Conservation (phyloP, 306 rosid species). For the Fragaria ananassa region DNA sequence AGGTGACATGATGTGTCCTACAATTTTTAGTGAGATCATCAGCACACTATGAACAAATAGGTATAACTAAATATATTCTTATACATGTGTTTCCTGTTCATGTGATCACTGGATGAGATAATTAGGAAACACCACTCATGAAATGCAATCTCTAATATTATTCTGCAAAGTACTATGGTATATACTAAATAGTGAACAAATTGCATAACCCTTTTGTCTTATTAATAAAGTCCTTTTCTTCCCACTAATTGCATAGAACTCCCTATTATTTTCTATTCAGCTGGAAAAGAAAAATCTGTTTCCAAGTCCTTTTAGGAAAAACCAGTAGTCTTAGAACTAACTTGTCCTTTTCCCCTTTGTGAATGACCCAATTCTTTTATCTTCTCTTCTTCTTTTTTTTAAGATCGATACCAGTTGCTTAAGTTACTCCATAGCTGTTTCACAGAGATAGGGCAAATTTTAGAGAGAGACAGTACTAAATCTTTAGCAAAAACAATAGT, state of each 20-base stretch:
- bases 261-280: not conserved
- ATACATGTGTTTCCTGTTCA: not conserved
- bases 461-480: not conserved
- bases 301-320: not conserved
- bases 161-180: not conserved
- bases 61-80: not conserved
- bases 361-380: not conserved
- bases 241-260: not conserved
- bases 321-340: not conserved
- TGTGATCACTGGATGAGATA: constrained; percentile 18
- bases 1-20: constrained; percentile 15
- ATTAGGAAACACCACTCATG: constrained; percentile 24
- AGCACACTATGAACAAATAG: constrained; percentile 2
- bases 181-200: not conserved
- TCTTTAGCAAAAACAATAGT: not conserved
- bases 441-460: not conserved
- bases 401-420: not conserved
- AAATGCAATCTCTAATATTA: not conserved
- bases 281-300: constrained; percentile 3
- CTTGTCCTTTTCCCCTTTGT: not conserved
- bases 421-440: constrained; percentile 10
- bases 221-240: not conserved
- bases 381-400: not conserved
- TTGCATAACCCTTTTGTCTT: not conserved
- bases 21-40: constrained; percentile 11